phyloP scores from a whole-genome alignment of 2,329 filamentous ascomycete species.

The Botryotinia convoluta region DNA sequence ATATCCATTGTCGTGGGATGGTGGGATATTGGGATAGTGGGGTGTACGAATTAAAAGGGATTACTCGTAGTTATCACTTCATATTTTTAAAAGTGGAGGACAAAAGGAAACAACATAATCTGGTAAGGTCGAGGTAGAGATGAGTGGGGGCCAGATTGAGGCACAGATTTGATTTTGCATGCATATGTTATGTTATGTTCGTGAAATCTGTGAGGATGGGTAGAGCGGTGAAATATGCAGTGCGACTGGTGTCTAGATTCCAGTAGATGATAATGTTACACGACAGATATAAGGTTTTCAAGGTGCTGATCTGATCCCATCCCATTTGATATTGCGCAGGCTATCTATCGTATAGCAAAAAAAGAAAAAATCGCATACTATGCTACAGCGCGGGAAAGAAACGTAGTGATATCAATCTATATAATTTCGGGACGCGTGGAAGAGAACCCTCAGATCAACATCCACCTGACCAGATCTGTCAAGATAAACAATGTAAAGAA shows the following conservation, averaged over 20 bases:
- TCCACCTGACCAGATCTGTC: not conserved
- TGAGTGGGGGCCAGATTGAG: not conserved
- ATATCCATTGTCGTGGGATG: not conserved
- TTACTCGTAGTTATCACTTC: not conserved
- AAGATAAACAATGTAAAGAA: not conserved
- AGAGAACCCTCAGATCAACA: not conserved
- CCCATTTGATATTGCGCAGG: not conserved
- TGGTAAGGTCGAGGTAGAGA: not conserved
- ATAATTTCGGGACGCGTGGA: not conserved
- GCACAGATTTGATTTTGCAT: not conserved
- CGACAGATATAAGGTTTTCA: not conserved
- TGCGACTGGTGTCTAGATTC: not conserved
- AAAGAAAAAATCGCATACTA: not conserved
- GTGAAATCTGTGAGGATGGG: not conserved
- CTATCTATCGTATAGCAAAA: not conserved
- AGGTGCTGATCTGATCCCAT: not conserved
- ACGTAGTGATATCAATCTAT: slow-evolving; percentile 1
- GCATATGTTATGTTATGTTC: not conserved
- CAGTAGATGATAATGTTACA: slow-evolving; percentile 6
- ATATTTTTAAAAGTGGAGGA: not conserved
- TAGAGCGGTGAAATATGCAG: not conserved
- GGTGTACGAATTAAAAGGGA: not conserved
- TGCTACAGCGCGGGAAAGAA: not conserved
- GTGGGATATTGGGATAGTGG: not conserved
- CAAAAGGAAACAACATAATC: not conserved